Evolutionary conservation across 345 rosid genomes (phyloP).

Genomic region (Citrus hindsii): DNA sequence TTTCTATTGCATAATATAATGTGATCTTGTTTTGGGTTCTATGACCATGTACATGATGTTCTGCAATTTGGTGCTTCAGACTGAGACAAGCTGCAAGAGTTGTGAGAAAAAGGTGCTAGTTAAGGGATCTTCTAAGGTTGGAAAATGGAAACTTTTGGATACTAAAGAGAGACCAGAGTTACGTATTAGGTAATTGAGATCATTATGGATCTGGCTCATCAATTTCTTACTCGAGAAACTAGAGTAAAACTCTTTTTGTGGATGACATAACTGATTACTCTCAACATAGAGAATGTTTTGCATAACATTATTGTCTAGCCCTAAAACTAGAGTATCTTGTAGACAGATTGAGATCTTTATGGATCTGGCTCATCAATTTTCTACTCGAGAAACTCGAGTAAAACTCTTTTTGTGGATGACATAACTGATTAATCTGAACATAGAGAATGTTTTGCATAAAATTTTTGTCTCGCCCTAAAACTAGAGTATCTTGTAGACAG

Average conservation of each 20-base stretch:
- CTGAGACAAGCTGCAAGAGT: constrained; percentile 26
- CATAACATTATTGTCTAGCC: neutral
- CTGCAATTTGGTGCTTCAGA: constrained; percentile 27
- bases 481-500: neutral
- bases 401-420: neutral
- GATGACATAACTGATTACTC: neutral
- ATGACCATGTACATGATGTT: constrained; percentile 11
- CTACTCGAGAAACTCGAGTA: neutral
- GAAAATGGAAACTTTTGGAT: constrained; percentile 39
- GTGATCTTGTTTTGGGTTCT: neutral
- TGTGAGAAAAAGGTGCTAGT: constrained; percentile 41
- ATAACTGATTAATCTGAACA: neutral
- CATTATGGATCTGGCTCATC: neutral
- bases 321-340: neutral
- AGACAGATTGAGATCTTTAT: neutral
- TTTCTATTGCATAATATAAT: neutral
- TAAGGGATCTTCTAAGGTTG: constrained; percentile 37
- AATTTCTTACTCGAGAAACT: neutral
- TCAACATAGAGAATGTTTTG: neutral
- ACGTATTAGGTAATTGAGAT: constrained; percentile 27
- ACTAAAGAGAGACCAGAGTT: constrained; percentile 11
- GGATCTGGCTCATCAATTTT: neutral
- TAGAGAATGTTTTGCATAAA: neutral
- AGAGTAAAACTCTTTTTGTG: neutral
- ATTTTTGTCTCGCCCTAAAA: neutral